phyloP scores from a whole-genome alignment of 257 asterid species.

The Solanum gracilifrons region DNA sequence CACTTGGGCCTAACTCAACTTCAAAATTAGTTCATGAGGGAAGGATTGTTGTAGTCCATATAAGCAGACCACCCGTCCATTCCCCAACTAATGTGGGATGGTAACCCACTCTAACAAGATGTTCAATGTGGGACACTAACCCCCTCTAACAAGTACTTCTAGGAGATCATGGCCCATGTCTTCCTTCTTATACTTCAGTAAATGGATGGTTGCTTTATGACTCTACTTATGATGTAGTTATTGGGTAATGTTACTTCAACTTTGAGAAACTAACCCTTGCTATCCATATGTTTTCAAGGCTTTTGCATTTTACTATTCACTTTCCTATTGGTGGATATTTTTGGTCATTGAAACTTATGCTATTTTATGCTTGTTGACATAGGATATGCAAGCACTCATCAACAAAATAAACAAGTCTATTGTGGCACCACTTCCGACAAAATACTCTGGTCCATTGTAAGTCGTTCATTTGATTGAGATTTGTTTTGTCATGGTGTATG shows the following conservation, averaged over 20 bases:
- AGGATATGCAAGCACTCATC: constrained; percentile 95
- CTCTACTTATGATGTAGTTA: background rate
- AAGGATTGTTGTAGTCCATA: background rate
- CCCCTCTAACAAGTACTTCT: background rate
- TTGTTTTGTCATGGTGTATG: background rate
- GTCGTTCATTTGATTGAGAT: constrained; percentile 6
- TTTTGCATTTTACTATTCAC: background rate
- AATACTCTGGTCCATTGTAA: constrained; percentile 80
- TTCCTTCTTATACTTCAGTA: background rate
- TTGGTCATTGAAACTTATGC: background rate
- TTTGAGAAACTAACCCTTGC: background rate
- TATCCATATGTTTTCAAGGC: background rate
- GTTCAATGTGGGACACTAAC: background rate
- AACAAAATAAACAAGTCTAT: constrained; percentile 83
- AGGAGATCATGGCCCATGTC: background rate
- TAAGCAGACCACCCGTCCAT: background rate
- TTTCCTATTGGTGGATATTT: constrained; percentile 8
- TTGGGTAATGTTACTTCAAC: background rate
- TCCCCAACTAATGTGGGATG: background rate
- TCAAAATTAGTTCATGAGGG: background rate
- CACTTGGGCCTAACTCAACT: background rate
- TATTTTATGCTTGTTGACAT: constrained; percentile 15
- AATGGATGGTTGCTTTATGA: background rate
- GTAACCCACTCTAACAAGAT: background rate
- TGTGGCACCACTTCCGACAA: constrained; percentile 73